phyloP scores from a whole-genome alignment of 1,139 yeast genomes.

The Hemisphaericaspora xylanilytica region DNA sequence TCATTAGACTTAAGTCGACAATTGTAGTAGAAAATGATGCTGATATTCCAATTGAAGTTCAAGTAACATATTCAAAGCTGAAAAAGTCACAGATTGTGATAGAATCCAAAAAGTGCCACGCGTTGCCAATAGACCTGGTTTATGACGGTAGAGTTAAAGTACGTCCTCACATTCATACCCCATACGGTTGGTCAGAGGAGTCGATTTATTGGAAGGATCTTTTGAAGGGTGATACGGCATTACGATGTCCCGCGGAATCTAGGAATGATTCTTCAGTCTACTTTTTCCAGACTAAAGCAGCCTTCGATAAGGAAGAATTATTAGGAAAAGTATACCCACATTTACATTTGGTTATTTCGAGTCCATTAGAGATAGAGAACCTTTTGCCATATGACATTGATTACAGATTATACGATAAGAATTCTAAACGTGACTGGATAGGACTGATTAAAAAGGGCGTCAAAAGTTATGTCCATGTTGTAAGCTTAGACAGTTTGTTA shows the following conservation, averaged over 20 bases:
- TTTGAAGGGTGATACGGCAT: constrained; percentile 48
- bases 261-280: constrained; percentile 44
- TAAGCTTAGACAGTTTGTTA: constrained; percentile 67
- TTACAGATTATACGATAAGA: constrained; percentile 76
- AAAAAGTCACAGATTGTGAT: constrained; percentile 29
- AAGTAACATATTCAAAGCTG: constrained; percentile 20
- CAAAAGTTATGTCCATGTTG: constrained; percentile 74
- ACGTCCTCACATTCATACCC: constrained; percentile 54
- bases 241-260: constrained; percentile 55
- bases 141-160: constrained; percentile 57
- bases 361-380: constrained; percentile 86
- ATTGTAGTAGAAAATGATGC: constrained; percentile 69
- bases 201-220: constrained; percentile 66
- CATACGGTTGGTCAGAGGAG: constrained; percentile 67
- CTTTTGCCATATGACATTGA: constrained; percentile 78
- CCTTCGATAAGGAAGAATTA: constrained; percentile 61
- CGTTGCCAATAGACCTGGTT: constrained; percentile 74
- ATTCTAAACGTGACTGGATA: constrained; percentile 67
- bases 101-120: constrained; percentile 51
- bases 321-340: constrained; percentile 80
- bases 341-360: constrained; percentile 71
- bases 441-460: constrained; percentile 63
- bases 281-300: constrained; percentile 74
- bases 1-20: constrained; percentile 73
- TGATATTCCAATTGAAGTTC: constrained; percentile 53